These are phyloP conservation scores for Lasiodiplodia sp. DNA, from an alignment of 2,329 filamentous ascomycete species.

Conservation along the genomic window DNA sequence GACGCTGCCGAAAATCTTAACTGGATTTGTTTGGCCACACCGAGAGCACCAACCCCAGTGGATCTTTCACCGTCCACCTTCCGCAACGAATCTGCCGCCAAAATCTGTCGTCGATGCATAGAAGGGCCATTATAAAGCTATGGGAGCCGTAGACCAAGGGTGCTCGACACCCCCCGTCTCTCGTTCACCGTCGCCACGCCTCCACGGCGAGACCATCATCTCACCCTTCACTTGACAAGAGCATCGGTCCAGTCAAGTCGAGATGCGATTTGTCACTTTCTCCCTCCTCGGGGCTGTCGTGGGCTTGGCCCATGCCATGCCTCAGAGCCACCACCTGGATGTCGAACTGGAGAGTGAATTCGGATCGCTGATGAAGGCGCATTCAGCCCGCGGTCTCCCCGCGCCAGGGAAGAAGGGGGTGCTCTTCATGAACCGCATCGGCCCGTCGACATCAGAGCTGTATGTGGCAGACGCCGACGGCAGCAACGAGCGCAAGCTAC, in stretches of 20 bases:
- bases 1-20: neutral
- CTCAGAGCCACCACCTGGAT: neutral
- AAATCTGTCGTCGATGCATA: neutral
- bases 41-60: neutral
- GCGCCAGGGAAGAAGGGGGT: slow-evolving; percentile 33
- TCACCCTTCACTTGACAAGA: no score
- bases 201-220: neutral
- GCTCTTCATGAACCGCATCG: slow-evolving; percentile 49
- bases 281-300: slow-evolving; percentile 12
- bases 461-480: slow-evolving; percentile 51
- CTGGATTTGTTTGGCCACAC: neutral
- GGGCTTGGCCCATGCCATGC: neutral
- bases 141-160: no score
- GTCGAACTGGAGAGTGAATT: slow-evolving; percentile 10
- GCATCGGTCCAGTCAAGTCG: neutral
- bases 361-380: slow-evolving; percentile 6
- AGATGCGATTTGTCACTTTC: slow-evolving; percentile 1
- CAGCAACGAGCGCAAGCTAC: slow-evolving; percentile 46
- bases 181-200: neutral
- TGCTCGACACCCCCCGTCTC: neutral
- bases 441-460: slow-evolving; percentile 38
- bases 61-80: neutral
- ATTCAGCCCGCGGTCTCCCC: slow-evolving; percentile 31
- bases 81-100: neutral
- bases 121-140: neutral